Percentiles rank a stretch among this genome's conserved stretches.
phyloP scores from a whole-genome alignment of 148 eudicot species.

The Fagopyrum tataricum region DNA sequence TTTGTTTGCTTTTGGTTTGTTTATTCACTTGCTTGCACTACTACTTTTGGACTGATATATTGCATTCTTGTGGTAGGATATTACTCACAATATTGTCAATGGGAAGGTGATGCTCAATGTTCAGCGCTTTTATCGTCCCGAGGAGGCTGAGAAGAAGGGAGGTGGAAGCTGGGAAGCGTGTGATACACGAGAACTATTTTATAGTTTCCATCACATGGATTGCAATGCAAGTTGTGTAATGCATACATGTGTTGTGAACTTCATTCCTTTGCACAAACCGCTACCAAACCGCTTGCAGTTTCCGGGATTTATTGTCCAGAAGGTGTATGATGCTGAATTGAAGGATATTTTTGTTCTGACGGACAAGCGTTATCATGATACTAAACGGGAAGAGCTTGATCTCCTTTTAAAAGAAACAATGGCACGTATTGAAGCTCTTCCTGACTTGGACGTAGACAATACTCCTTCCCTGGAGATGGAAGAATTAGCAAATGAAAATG shows the following conservation, averaged over 20 bases:
- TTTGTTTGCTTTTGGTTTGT: background rate
- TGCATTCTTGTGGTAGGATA: slow-evolving; percentile 44
- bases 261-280: slow-evolving; percentile 72
- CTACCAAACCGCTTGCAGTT: slow-evolving; percentile 64
- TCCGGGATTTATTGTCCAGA: slow-evolving; percentile 89
- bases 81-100: slow-evolving; percentile 34
- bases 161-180: slow-evolving; percentile 84
- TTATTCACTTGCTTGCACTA: background rate
- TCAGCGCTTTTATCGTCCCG: slow-evolving; percentile 93
- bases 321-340: slow-evolving; percentile 76
- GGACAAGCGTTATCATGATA: slow-evolving; percentile 80
- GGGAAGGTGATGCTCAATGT: slow-evolving; percentile 68
- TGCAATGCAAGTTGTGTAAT: slow-evolving; percentile 86
- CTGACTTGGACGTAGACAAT: slow-evolving; percentile 65
- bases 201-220: slow-evolving; percentile 86
- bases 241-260: slow-evolving; percentile 93
- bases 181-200: slow-evolving; percentile 83
- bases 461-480: slow-evolving; percentile 30
- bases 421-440: slow-evolving; percentile 59
- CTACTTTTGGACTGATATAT: background rate
- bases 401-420: slow-evolving; percentile 75
- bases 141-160: slow-evolving; percentile 76
- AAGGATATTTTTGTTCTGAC: slow-evolving; percentile 67
- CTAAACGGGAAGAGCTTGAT: slow-evolving; percentile 66
- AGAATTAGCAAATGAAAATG: slow-evolving; percentile 47